Percentiles rank a stretch among this genome's conserved stretches.
phyloP scores from a whole-genome alignment of 1,284 basidiomycete species.

The Somion occarium region DNA sequence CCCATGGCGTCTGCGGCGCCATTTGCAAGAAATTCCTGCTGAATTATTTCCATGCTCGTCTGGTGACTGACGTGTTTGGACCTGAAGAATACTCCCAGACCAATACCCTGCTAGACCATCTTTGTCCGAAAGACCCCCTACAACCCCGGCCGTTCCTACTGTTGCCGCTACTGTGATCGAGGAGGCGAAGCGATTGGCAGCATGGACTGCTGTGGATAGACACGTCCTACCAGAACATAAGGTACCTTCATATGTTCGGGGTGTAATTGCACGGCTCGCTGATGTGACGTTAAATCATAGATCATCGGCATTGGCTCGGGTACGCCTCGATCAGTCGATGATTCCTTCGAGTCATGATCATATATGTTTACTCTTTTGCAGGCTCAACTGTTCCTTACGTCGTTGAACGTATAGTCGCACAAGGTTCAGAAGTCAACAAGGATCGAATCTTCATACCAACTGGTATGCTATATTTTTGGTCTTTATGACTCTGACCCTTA shows the following conservation, averaged over 20 bases:
- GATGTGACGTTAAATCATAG: constrained; percentile 33
- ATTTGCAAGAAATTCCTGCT: neutral
- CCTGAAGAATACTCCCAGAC: neutral
- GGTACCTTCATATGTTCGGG: constrained; percentile 39
- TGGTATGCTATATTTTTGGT: constrained; percentile 37
- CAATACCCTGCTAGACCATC: neutral
- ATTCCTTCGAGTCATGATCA: too few species aligned
- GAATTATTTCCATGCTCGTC: neutral
- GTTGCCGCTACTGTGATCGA: constrained; percentile 42
- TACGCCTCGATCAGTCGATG: constrained; percentile 21
- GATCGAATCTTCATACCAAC: constrained; percentile 88
- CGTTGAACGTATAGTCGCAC: constrained; percentile 89
- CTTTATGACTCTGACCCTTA: neutral
- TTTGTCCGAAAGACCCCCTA: neutral
- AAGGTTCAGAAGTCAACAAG: constrained; percentile 75
- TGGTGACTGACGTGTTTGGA: neutral
- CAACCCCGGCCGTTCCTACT: neutral
- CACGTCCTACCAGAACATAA: constrained; percentile 83
- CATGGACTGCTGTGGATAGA: constrained; percentile 91
- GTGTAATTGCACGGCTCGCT: constrained; percentile 5
- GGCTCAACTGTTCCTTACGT: constrained; percentile 98
- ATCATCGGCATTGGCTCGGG: constrained; percentile 90
- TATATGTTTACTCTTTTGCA: constrained; percentile 23
- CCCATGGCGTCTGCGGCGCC: neutral
- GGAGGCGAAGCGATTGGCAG: constrained; percentile 85